Evolutionary conservation across 306 rosid genomes (phyloP).

Genomic region (Oxytropis ochrocephala): DNA sequence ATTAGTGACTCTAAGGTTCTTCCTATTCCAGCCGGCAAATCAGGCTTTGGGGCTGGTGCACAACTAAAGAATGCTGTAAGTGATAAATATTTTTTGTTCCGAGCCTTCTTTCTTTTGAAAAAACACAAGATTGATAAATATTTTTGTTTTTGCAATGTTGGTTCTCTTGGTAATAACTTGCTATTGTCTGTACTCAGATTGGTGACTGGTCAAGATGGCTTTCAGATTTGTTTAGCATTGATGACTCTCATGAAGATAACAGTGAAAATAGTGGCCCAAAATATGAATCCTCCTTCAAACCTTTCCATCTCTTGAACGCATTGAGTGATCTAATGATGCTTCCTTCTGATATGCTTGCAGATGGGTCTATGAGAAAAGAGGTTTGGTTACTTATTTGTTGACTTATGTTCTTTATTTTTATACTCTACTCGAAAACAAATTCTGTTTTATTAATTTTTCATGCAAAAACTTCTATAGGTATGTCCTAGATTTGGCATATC

Average conservation of each 20-base stretch:
- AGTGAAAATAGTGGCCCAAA: slow-evolving; percentile 32
- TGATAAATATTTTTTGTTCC: background rate
- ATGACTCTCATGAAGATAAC: slow-evolving; percentile 48
- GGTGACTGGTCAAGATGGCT: slow-evolving; percentile 94
- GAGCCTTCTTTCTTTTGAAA: background rate
- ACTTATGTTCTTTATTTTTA: background rate
- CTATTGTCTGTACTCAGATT: slow-evolving; percentile 43
- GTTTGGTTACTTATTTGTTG: too few species aligned
- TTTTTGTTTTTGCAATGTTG: background rate
- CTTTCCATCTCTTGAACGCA: slow-evolving; percentile 67
- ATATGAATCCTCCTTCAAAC: slow-evolving; percentile 51
- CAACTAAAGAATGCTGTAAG: slow-evolving; percentile 93
- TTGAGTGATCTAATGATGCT: slow-evolving; percentile 93
- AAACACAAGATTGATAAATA: too few species aligned
- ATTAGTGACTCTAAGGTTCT: slow-evolving; percentile 86
- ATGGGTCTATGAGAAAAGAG: slow-evolving; percentile 60
- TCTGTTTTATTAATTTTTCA: background rate
- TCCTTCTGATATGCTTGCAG: slow-evolving; percentile 74
- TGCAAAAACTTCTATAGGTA: slow-evolving; percentile 35
- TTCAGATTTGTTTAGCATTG: slow-evolving; percentile 70
- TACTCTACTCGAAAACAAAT: background rate
- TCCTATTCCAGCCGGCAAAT: slow-evolving; percentile 82
- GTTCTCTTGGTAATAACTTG: slow-evolving; percentile 11
- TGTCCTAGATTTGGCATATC: slow-evolving; percentile 66
- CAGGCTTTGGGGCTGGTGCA: slow-evolving; percentile 85